Evolutionary conservation across 2,329 filamentous ascomycete genomes (phyloP).

Genomic region (Aspergillus sergii): DNA sequence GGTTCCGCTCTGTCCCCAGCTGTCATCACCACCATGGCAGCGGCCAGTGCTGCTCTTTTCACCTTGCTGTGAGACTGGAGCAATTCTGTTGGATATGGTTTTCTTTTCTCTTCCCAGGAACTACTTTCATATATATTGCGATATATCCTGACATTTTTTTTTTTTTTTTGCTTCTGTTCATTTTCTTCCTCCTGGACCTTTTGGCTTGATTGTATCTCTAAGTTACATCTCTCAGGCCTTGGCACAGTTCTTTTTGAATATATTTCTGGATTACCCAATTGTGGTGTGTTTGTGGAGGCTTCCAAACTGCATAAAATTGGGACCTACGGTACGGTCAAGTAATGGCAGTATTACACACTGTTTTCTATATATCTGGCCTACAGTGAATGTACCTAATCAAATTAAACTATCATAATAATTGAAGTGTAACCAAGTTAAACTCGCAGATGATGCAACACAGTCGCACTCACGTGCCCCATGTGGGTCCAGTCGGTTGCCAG

Average conservation of each 20-base stretch:
- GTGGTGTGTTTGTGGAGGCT: background rate
- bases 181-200: background rate
- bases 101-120: background rate
- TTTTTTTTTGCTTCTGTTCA: background rate
- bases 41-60: conserved; percentile 6
- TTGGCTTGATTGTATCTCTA: background rate
- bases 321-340: background rate
- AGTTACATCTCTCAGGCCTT: background rate
- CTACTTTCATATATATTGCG: background rate
- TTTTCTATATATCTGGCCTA: background rate
- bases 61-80: background rate
- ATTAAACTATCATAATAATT: no score
- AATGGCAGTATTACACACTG: background rate
- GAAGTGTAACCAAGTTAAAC: no score
- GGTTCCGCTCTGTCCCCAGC: conserved; percentile 1
- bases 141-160: background rate
- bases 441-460: background rate
- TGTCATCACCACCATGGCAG: background rate
- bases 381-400: no score
- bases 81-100: background rate
- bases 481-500: conserved; percentile 6
- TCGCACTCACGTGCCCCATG: conserved; percentile 3
- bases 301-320: background rate
- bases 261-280: background rate
- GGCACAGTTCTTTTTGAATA: background rate